Evolutionary conservation across 1,139 yeast species (phyloP).

Genomic region (Yamadazyma buinensis): DNA sequence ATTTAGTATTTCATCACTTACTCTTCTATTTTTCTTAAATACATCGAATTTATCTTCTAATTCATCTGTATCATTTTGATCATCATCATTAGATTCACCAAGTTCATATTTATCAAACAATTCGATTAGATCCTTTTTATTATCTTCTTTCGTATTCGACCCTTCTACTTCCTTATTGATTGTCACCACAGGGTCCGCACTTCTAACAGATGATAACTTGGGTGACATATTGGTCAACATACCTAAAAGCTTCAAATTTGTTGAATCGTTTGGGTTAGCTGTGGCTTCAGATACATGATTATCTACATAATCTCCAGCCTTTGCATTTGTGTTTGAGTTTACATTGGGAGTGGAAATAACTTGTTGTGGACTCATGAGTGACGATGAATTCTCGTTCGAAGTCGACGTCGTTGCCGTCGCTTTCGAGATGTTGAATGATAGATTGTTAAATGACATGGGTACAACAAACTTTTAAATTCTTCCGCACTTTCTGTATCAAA

Average conservation of each 20-base stretch:
- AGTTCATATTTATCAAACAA: slow-evolving; percentile 41
- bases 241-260: no score
- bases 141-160: not conserved
- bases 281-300: no score
- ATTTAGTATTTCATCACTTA: slow-evolving; percentile 2
- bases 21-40: slow-evolving; percentile 4
- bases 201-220: slow-evolving; percentile 14
- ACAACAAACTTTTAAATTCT: no score
- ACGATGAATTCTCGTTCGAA: slow-evolving; percentile 27
- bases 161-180: slow-evolving; percentile 13
- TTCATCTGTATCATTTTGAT: slow-evolving; percentile 8
- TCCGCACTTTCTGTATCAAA: no score
- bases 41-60: slow-evolving; percentile 12
- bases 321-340: no score
- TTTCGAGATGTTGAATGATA: slow-evolving; percentile 37
- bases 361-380: not conserved
- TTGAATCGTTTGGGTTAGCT: no score
- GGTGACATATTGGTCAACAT: no score
- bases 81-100: slow-evolving; percentile 10
- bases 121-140: slow-evolving; percentile 31
- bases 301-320: no score
- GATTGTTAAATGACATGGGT: slow-evolving; percentile 30
- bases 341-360: no score
- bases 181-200: slow-evolving; percentile 25
- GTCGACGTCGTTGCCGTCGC: slow-evolving; percentile 46